phyloP scores from a whole-genome alignment of 2,329 filamentous ascomycete species.

The Ophiocordyceps camponoti-saundersi region DNA sequence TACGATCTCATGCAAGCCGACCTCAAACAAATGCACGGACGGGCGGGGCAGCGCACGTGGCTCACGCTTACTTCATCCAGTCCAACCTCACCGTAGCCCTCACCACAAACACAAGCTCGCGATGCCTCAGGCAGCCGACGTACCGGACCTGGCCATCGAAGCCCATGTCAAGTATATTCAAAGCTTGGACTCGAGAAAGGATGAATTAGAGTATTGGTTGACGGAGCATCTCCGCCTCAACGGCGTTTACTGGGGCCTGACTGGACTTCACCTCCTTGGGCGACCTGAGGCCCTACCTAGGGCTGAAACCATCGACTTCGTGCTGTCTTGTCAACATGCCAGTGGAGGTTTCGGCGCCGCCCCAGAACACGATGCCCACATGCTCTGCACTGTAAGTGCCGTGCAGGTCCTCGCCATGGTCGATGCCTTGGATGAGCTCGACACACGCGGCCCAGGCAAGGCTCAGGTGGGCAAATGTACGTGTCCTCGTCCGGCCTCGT shows the following conservation, averaged over 20 bases:
- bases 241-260: conserved; percentile 92
- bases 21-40: neutral
- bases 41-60: neutral
- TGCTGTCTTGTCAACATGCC: conserved; percentile 84
- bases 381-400: conserved; percentile 89
- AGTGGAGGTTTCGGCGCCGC: conserved; percentile 87
- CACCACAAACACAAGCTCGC: neutral
- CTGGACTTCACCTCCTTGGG: conserved; percentile 68
- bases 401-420: conserved; percentile 83
- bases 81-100: neutral
- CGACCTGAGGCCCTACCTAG: conserved; percentile 69
- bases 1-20: neutral
- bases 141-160: conserved; percentile 29
- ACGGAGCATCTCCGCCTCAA: conserved; percentile 93
- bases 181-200: conserved; percentile 75
- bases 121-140: conserved; percentile 18
- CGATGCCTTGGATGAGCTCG: conserved; percentile 71
- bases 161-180: conserved; percentile 85
- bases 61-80: neutral
- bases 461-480: conserved; percentile 63
- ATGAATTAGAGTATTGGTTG: conserved; percentile 95
- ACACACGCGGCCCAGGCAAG: conserved; percentile 46
- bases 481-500: conserved; percentile 15
- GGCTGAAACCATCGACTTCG: conserved; percentile 70
- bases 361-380: conserved; percentile 85